These are phyloP conservation scores for Mycena leptocephala DNA, from an alignment of 768 basidiomycete genomes.

Conservation along the genomic window DNA sequence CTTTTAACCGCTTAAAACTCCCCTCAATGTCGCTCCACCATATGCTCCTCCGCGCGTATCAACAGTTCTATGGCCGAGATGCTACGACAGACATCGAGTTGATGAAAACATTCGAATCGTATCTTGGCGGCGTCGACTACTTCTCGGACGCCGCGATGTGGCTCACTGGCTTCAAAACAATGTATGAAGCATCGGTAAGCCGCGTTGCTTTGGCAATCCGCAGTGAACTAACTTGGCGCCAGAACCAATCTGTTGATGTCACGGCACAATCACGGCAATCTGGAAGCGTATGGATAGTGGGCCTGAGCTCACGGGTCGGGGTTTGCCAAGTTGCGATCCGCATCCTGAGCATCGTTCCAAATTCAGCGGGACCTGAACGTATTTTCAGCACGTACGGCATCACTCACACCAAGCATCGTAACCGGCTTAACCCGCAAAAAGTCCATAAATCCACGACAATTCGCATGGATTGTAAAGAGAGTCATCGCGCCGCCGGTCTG, in stretches of 20 bases:
- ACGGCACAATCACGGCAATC: conserved; percentile 8
- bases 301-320: conserved; percentile 10
- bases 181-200: conserved; percentile 28
- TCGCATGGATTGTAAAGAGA: neutral
- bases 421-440: conserved; percentile 35
- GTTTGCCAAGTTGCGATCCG: conserved; percentile 43
- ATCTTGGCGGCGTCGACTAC: conserved; percentile 6
- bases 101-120: conserved; percentile 25
- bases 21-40: conserved; percentile 14
- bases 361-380: conserved; percentile 48
- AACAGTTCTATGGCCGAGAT: conserved; percentile 22
- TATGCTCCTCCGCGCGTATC: conserved; percentile 25
- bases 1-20: conserved; percentile 23
- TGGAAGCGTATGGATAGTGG: neutral
- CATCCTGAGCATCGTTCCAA: conserved; percentile 44
- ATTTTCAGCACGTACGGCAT: conserved; percentile 44
- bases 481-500: neutral
- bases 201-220: neutral
- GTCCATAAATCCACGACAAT: conserved; percentile 37
- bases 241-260: conserved; percentile 17
- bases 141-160: conserved; percentile 27
- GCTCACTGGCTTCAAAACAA: conserved; percentile 7
- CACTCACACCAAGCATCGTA: too few species aligned
- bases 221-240: neutral
- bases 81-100: conserved; percentile 15